Evolutionary conservation across 2,329 filamentous ascomycete genomes (phyloP), one percentile per base, ranked within the genome.

Genomic region (Grosmannia serpens): DNA sequence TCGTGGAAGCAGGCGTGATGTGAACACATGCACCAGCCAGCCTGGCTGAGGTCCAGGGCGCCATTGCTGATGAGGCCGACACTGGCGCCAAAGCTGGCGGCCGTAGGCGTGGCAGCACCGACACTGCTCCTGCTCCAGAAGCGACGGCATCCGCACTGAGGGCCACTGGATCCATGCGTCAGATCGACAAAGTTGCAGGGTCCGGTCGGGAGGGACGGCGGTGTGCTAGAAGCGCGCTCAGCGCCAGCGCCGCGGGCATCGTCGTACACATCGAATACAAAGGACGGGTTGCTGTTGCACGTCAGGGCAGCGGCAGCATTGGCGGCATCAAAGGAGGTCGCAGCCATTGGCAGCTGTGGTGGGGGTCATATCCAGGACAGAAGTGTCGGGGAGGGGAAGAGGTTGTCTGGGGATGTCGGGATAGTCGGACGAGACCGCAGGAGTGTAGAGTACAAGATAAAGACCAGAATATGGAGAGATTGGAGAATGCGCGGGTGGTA

Each of bases 1-100:
- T 83, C 81, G 61, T 84, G 81, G 61, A 75, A 84, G 67, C 81
- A 84, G 57, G 81, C 81, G 68, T 84, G 81, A 64, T 84, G 81
- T 56, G 77, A 78, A 65, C 81, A 84, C 81, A 84, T 83, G 70
- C 81, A 84, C 74, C 76, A 82, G 60, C 72, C 71, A 31, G 72
- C 65, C 65, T 81, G 75, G 52, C 41, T 41, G 20, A 51, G 44
- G 26, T 57, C 58, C 22, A 53, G 31, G 26, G 38, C 31, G 57
- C 76, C 75, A 46, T 68, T 60, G 55, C 17, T 50, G 52, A 46
- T 10, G 22, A 33, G 35, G 22, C 33, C 24, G 57, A 76, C 75
- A 35, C 67, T 60, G 55, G 66, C 67, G 15, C 65, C 64, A 61
- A 59, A 59, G 31, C 57, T 58, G 24, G 33, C 26, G 9, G 55